Evolutionary conservation across 768 basidiomycete species (phyloP).

Genomic region (Holtermannia corniformis): DNA sequence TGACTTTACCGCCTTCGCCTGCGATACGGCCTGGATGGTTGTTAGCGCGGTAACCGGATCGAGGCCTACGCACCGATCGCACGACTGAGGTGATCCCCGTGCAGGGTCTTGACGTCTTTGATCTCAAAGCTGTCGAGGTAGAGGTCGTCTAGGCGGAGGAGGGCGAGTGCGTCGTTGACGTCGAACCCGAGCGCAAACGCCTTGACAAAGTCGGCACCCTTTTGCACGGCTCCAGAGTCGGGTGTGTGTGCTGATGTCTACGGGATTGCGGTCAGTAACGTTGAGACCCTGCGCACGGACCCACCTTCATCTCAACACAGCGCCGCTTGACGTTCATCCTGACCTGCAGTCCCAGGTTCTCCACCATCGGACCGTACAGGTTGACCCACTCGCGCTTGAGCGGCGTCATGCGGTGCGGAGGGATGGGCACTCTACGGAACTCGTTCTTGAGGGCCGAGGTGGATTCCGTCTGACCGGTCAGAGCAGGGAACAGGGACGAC

Average conservation of each 20-base stretch:
- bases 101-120: conserved; percentile 96
- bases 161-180: conserved; percentile 89
- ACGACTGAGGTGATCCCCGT: conserved; percentile 95
- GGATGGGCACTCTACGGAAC: conserved; percentile 78
- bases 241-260: conserved; percentile 90
- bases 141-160: conserved; percentile 87
- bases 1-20: conserved; percentile 96
- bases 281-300: conserved; percentile 29
- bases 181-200: conserved; percentile 92
- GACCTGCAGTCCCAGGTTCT: conserved; percentile 88
- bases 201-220: conserved; percentile 93
- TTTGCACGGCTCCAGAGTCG: conserved; percentile 85
- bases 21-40: conserved; percentile 72
- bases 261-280: background rate
- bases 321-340: conserved; percentile 89
- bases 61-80: conserved; percentile 62
- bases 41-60: background rate
- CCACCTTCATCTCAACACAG: conserved; percentile 84
- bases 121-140: conserved; percentile 99
- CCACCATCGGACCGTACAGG: conserved; percentile 88
- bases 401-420: conserved; percentile 95
- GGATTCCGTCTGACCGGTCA: conserved; percentile 51
- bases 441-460: conserved; percentile 63
- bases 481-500: conserved; percentile 61
- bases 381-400: conserved; percentile 93